These are phyloP conservation scores for Rhododendron ovatum DNA, from an alignment of 148 eudicot genomes.

Conservation along the genomic window DNA sequence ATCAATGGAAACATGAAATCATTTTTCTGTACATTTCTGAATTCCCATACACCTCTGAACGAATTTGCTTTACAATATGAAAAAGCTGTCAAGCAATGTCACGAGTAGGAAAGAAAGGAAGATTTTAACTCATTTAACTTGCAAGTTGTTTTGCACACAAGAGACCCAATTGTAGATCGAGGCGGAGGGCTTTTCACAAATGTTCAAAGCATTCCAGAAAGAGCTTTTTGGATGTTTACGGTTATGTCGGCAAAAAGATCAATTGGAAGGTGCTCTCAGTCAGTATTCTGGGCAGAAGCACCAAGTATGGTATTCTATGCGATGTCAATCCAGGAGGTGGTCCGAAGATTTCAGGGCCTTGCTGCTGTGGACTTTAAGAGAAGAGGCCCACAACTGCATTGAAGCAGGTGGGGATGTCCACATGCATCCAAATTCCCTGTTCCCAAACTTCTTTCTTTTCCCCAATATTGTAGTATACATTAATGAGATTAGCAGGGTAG, in stretches of 20 bases:
- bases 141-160: constrained; percentile 43
- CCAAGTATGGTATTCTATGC: constrained; percentile 25
- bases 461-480: too few species aligned
- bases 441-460: too few species aligned
- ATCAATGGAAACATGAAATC: constrained; percentile 39
- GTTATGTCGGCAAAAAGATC: constrained; percentile 39
- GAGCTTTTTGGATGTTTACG: constrained; percentile 42
- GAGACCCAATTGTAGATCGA: constrained; percentile 53
- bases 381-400: constrained; percentile 41
- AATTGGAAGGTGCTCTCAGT: constrained; percentile 47
- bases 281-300: constrained; percentile 39
- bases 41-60: constrained; percentile 30
- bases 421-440: too few species aligned
- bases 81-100: constrained; percentile 41
- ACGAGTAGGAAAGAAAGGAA: constrained; percentile 48
- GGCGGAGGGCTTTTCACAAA: constrained; percentile 38
- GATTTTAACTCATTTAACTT: constrained; percentile 46
- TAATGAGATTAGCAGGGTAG: too few species aligned
- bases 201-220: constrained; percentile 45
- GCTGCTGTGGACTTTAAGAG: constrained; percentile 56
- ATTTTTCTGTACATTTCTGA: constrained; percentile 33
- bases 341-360: constrained; percentile 38
- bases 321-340: constrained; percentile 37
- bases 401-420: constrained; percentile 20
- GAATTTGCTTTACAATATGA: constrained; percentile 42